phyloP scores from a whole-genome alignment of 2,329 filamentous ascomycete genomes.

The Amylocarpus encephaloides region DNA sequence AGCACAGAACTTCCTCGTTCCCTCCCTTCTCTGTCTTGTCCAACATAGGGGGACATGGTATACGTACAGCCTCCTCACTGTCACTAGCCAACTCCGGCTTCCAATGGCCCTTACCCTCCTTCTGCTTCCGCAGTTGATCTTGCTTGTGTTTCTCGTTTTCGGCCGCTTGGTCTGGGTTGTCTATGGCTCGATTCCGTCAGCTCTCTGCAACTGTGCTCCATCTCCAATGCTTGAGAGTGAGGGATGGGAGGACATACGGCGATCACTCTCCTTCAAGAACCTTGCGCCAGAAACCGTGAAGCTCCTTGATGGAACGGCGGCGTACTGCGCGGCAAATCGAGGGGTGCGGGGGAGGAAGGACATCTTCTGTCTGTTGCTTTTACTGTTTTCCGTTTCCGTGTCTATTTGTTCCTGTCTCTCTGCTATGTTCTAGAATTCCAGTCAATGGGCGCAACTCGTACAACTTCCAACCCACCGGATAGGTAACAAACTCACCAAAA shows the following conservation, averaged over 20 bases:
- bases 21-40: not conserved
- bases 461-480: too few relatives aligned
- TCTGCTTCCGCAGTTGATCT: constrained; percentile 59
- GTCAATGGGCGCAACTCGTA: too few relatives aligned
- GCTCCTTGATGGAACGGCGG: constrained; percentile 8
- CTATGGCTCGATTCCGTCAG: too few relatives aligned
- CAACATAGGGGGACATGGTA: too few relatives aligned
- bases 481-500: too few relatives aligned
- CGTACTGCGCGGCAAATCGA: constrained; percentile 3
- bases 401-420: not conserved
- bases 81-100: constrained; percentile 70
- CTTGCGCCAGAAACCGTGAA: constrained; percentile 18
- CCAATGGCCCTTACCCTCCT: constrained; percentile 67
- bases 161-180: constrained; percentile 30
- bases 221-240: not conserved
- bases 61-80: constrained; percentile 66
- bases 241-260: constrained; percentile 20
- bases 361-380: constrained; percentile 31
- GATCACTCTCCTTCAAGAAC: constrained; percentile 28
- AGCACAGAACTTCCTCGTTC: not conserved
- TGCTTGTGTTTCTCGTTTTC: constrained; percentile 53
- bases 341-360: constrained; percentile 22
- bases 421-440: too few relatives aligned
- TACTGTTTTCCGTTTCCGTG: not conserved
- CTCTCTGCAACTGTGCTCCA: too few relatives aligned